phyloP scores from a whole-genome alignment of 257 asterid genomes.

The Parsonsia alboflavescens region DNA sequence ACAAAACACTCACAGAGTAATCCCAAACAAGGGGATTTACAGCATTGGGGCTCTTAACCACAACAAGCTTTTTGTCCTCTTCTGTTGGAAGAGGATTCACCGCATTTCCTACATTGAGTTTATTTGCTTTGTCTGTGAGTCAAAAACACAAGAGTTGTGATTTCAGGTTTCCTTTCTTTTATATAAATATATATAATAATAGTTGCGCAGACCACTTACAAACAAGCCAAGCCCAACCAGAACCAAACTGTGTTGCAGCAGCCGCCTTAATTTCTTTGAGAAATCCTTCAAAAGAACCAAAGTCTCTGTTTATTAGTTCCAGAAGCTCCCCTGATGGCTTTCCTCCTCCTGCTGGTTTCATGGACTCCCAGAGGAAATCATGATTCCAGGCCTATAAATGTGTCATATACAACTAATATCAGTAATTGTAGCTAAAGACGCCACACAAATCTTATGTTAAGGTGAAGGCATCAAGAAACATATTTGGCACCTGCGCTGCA shows the following conservation, averaged over 20 bases:
- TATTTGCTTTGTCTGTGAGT: constrained; percentile 74
- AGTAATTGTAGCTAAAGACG: background rate
- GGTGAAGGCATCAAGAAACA: background rate
- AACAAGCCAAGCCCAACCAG: constrained; percentile 99
- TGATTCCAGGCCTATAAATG: constrained; percentile 79
- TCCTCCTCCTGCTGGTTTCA: constrained; percentile 96
- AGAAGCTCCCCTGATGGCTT: constrained; percentile 70
- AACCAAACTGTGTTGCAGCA: constrained; percentile 88
- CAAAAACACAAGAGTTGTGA: constrained; percentile 3
- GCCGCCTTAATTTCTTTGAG: constrained; percentile 72
- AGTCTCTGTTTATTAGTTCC: constrained; percentile 70
- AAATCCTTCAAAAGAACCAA: constrained; percentile 81
- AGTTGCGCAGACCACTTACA: constrained; percentile 43
- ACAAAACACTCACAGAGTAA: constrained; percentile 56
- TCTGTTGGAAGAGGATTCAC: constrained; percentile 72
- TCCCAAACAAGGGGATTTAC: constrained; percentile 94
- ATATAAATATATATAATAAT: background rate
- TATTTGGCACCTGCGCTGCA: constrained; percentile 79
- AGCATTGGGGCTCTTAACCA: constrained; percentile 95
- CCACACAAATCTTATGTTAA: background rate
- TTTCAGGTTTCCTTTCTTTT: background rate
- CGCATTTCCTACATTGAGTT: constrained; percentile 71
- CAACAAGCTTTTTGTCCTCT: constrained; percentile 76
- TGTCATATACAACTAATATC: background rate
- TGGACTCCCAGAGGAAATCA: constrained; percentile 92